Conservation (phyloP, 208 protist species). For the Acanthamoeba royreba region DNA sequence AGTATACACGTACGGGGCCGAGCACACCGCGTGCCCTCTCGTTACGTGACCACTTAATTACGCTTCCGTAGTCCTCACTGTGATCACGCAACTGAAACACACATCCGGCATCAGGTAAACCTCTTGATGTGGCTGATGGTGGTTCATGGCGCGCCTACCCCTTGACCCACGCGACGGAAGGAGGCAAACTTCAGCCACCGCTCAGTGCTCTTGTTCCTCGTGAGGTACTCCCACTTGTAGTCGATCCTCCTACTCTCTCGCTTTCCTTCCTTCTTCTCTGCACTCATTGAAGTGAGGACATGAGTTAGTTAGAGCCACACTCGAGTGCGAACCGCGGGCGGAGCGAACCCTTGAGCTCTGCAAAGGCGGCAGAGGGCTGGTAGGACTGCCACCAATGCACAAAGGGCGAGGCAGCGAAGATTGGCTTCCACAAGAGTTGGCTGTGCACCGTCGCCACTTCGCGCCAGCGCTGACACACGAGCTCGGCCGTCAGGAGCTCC, state of each 20-base stretch:
- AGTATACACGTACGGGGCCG: neutral
- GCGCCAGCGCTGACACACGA: constrained; percentile 3
- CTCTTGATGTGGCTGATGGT: neutral
- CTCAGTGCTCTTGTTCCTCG: neutral
- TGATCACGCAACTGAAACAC: neutral
- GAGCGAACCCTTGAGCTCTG: neutral
- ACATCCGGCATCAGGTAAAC: neutral
- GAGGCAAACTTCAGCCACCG: constrained; percentile 11
- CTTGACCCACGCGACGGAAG: neutral
- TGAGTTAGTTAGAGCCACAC: neutral
- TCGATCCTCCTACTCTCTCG: too few species aligned
- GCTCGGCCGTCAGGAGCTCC: neutral
- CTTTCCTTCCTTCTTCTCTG: neutral
- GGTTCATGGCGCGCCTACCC: too few species aligned
- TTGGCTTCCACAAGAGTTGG: neutral
- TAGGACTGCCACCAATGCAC: neutral
- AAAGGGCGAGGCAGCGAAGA: neutral
- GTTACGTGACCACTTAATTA: neutral
- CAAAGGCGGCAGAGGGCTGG: neutral
- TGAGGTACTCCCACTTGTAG: constrained; percentile 19
- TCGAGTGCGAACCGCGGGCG: neutral
- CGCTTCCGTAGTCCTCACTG: neutral
- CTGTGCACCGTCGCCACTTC: neutral
- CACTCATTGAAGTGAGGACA: neutral
- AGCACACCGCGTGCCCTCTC: neutral